Evolutionary conservation across 768 basidiomycete species (phyloP).

Genomic region (Xerocomellus dryophilus): DNA sequence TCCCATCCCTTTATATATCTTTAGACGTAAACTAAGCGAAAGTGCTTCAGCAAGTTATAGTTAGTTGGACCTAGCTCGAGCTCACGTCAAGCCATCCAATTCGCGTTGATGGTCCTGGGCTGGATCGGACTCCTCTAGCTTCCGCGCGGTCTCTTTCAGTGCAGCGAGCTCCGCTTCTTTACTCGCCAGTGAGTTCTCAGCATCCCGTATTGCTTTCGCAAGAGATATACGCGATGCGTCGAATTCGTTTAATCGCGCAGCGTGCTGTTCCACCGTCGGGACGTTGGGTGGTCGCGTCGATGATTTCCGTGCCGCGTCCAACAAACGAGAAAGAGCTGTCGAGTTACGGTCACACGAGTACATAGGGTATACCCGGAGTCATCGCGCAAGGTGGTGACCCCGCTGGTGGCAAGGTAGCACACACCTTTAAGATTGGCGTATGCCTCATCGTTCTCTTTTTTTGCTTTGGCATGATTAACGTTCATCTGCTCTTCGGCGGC

Average conservation of each 20-base stretch:
- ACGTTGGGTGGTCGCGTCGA: slow-evolving; percentile 67
- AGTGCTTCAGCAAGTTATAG: slow-evolving; percentile 1
- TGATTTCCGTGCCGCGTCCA: slow-evolving; percentile 70
- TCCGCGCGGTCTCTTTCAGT: slow-evolving; percentile 61
- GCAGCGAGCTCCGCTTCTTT: slow-evolving; percentile 69
- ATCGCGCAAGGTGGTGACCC: too few species aligned
- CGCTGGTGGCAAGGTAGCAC: slow-evolving; percentile 5
- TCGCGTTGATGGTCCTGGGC: slow-evolving; percentile 68
- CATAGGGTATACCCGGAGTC: too few species aligned
- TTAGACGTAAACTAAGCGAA: slow-evolving; percentile 55
- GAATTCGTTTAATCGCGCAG: slow-evolving; percentile 58
- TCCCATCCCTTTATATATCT: slow-evolving; percentile 68
- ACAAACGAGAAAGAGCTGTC: slow-evolving; percentile 57
- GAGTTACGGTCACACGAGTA: neutral
- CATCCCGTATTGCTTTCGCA: slow-evolving; percentile 72
- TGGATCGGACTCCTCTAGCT: slow-evolving; percentile 67
- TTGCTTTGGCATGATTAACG: slow-evolving; percentile 51
- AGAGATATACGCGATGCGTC: slow-evolving; percentile 62
- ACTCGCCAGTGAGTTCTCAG: slow-evolving; percentile 59
- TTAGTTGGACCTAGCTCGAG: neutral
- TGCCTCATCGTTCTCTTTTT: slow-evolving; percentile 66
- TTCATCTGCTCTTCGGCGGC: slow-evolving; percentile 70
- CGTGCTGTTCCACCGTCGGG: slow-evolving; percentile 64
- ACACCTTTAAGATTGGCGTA: slow-evolving; percentile 63
- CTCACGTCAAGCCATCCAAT: slow-evolving; percentile 67